A percentile compares a stretch with the other conserved stretches of the same genome.
These are phyloP conservation scores for Exophiala dermatitidis DNA, from an alignment of 2,329 filamentous ascomycete genomes.

Conservation along the genomic window DNA sequence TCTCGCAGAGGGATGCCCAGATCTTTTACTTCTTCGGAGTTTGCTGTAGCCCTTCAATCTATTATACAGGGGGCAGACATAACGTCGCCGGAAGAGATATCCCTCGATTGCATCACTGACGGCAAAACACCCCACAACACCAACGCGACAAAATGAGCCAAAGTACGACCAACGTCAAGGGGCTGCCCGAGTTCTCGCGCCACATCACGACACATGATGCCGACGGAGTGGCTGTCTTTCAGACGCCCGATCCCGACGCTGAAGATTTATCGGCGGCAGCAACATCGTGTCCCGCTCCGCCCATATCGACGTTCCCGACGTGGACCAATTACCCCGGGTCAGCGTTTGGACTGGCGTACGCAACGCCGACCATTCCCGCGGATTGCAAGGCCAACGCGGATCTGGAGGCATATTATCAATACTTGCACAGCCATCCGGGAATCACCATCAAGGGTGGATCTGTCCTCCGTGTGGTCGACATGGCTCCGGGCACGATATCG, in stretches of 20 bases:
- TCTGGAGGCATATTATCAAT: slow-evolving; percentile 15
- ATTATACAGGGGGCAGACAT: too few species aligned
- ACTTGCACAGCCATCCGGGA: slow-evolving; percentile 18
- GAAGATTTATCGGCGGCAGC: slow-evolving; percentile 4
- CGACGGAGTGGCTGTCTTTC: slow-evolving; percentile 17
- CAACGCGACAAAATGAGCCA: neutral
- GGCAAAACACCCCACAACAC: neutral
- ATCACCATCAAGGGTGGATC: slow-evolving; percentile 21
- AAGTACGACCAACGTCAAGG: neutral
- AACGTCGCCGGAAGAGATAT: too few species aligned
- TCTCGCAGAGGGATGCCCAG: too few species aligned
- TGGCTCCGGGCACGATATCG: slow-evolving; percentile 37
- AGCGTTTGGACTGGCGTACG: slow-evolving; percentile 19
- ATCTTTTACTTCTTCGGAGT: too few species aligned
- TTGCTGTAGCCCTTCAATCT: too few species aligned
- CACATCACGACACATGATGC: slow-evolving; percentile 20
- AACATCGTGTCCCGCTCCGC: slow-evolving; percentile 7
- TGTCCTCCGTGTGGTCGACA: slow-evolving; percentile 32
- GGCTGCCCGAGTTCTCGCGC: slow-evolving; percentile 11
- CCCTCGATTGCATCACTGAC: neutral
- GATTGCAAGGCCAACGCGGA: slow-evolving; percentile 17
- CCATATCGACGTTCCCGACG: slow-evolving; percentile 10
- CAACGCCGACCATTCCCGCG: slow-evolving; percentile 15
- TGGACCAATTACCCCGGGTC: slow-evolving; percentile 12
- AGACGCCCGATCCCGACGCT: slow-evolving; percentile 13